Conservation (phyloP, 1,284 basidiomycete genomes). For the Sporisorium scitamineum region DNA sequence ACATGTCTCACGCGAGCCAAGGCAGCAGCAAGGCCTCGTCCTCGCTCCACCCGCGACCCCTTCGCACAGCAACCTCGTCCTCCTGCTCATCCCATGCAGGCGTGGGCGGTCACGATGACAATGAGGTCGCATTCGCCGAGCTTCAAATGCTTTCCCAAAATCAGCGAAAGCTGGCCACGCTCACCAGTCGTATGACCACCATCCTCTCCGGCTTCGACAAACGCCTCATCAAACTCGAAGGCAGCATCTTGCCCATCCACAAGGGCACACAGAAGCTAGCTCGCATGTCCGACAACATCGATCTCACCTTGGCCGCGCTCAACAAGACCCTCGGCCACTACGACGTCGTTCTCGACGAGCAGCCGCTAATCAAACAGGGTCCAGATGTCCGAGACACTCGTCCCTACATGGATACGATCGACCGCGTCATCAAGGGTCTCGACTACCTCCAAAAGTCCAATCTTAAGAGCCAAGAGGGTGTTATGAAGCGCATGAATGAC, state of each 20-base stretch:
- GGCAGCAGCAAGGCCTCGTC: slow-evolving; percentile 26
- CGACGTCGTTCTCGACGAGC: slow-evolving; percentile 65
- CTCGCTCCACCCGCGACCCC: slow-evolving; percentile 7
- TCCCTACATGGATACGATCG: slow-evolving; percentile 66
- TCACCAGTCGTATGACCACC: slow-evolving; percentile 69
- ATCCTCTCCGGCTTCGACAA: slow-evolving; percentile 71
- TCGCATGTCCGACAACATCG: slow-evolving; percentile 62
- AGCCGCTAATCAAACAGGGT: slow-evolving; percentile 62
- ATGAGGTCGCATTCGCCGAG: slow-evolving; percentile 68
- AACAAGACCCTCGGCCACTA: slow-evolving; percentile 64
- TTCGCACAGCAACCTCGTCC: slow-evolving; percentile 10
- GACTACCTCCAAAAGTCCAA: slow-evolving; percentile 48
- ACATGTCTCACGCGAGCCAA: slow-evolving; percentile 27
- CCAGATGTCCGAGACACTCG: slow-evolving; percentile 58
- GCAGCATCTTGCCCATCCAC: slow-evolving; percentile 67
- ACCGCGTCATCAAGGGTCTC: slow-evolving; percentile 61
- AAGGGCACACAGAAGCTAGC: slow-evolving; percentile 63
- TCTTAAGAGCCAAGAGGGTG: slow-evolving; percentile 55
- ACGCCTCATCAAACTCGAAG: slow-evolving; percentile 67
- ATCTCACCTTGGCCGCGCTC: slow-evolving; percentile 58
- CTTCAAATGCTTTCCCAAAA: slow-evolving; percentile 70
- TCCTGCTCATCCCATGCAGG: slow-evolving; percentile 11
- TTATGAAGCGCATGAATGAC: slow-evolving; percentile 62
- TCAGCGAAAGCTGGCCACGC: slow-evolving; percentile 67
- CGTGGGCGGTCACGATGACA: slow-evolving; percentile 37